Percentiles rank a stretch among this genome's conserved stretches.
Evolutionary conservation across 352 stramenopile species (phyloP).

Genomic region (Albugo candida): DNA sequence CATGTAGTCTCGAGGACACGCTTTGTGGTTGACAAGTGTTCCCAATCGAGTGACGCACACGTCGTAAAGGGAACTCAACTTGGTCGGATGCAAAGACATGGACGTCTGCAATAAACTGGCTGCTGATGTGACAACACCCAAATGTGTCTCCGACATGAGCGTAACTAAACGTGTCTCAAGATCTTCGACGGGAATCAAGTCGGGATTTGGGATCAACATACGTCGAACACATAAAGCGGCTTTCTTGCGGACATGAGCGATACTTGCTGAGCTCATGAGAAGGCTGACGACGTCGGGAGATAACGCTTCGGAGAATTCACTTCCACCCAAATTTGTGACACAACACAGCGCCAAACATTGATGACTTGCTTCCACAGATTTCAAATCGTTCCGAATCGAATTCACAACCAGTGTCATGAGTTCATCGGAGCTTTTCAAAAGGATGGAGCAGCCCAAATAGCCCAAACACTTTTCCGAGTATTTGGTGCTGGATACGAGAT

Average conservation of each 20-base stretch:
- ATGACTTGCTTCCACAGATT: slow-evolving; percentile 54
- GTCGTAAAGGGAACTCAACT: slow-evolving; percentile 86
- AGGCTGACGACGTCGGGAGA: slow-evolving; percentile 85
- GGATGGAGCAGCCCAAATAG: slow-evolving; percentile 91
- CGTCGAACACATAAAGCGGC: slow-evolving; percentile 87
- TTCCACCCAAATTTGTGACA: slow-evolving; percentile 88
- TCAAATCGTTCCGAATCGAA: slow-evolving; percentile 93
- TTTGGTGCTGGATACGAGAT: slow-evolving; percentile 85
- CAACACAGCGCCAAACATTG: slow-evolving; percentile 91
- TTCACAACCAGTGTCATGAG: slow-evolving; percentile 88
- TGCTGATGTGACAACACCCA: slow-evolving; percentile 87
- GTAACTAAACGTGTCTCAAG: slow-evolving; percentile 37
- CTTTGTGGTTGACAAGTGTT: slow-evolving; percentile 86
- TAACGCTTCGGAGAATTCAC: slow-evolving; percentile 88
- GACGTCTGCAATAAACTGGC: slow-evolving; percentile 83
- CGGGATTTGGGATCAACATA: slow-evolving; percentile 84
- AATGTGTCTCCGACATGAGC: slow-evolving; percentile 84
- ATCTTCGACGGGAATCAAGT: slow-evolving; percentile 75
- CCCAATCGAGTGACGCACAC: slow-evolving; percentile 84
- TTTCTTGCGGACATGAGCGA: slow-evolving; percentile 93
- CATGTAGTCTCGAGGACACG: slow-evolving; percentile 88
- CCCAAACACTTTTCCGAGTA: slow-evolving; percentile 90
- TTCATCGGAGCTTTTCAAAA: slow-evolving; percentile 83
- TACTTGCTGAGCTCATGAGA: slow-evolving; percentile 81
- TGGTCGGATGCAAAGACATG: slow-evolving; percentile 70